Conservation (phyloP, 164 flowering plant genomes). For the Euptelea pleiosperma region DNA sequence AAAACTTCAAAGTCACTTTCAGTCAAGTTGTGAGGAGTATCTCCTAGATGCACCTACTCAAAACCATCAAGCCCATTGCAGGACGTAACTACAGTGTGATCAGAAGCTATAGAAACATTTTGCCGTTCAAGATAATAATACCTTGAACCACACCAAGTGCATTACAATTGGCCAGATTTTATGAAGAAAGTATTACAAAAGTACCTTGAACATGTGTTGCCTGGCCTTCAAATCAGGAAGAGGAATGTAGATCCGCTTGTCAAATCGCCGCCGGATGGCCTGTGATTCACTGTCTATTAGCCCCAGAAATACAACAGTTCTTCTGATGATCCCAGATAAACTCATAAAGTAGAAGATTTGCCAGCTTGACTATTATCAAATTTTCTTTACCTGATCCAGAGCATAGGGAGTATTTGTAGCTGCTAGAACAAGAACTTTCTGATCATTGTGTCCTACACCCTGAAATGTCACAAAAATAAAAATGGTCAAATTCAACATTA, state of each 20-base stretch:
- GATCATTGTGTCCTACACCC: slow-evolving; percentile 96
- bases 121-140: too few relatives aligned
- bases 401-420: slow-evolving; percentile 99
- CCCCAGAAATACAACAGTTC: slow-evolving; percentile 2
- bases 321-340: too few relatives aligned
- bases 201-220: slow-evolving; percentile 97
- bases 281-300: slow-evolving; percentile 21
- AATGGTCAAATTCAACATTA: background rate
- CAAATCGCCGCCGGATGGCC: slow-evolving; percentile 96
- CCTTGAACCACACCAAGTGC: too few relatives aligned
- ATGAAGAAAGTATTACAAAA: too few relatives aligned
- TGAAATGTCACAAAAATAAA: slow-evolving; percentile 26
- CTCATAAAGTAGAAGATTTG: background rate
- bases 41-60: slow-evolving; percentile 93
- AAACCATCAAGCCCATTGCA: slow-evolving; percentile 1
- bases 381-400: slow-evolving; percentile 74
- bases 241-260: slow-evolving; percentile 96
- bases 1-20: slow-evolving; percentile 86
- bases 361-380: background rate
- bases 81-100: background rate
- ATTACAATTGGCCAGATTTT: too few relatives aligned
- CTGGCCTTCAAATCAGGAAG: slow-evolving; percentile 95
- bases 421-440: slow-evolving; percentile 98
- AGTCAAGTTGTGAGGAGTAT: slow-evolving; percentile 86
- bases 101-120: background rate